Conservation (phyloP, 805 yeast species). For the Saccharomycopsis selenospora region DNA sequence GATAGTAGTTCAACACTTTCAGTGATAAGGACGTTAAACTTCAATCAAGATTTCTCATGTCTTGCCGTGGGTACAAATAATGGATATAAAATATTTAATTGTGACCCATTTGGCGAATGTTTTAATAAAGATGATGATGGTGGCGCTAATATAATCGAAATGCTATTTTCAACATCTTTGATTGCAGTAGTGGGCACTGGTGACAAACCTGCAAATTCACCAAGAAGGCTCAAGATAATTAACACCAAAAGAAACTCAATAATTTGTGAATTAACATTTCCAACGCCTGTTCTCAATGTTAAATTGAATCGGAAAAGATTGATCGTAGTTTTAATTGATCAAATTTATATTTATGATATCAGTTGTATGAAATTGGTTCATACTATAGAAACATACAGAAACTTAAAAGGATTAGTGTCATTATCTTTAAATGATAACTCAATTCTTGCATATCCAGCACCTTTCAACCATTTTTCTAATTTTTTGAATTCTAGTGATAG, state of each 20-base stretch:
- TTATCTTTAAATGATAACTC: conserved; percentile 39
- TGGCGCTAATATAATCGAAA: conserved; percentile 61
- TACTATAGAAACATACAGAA: conserved; percentile 53
- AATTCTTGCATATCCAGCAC: conserved; percentile 49
- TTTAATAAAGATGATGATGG: conserved; percentile 40
- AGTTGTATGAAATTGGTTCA: conserved; percentile 79
- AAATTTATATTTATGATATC: conserved; percentile 82
- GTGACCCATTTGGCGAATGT: conserved; percentile 80
- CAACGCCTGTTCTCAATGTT: conserved; percentile 64
- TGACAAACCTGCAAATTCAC: conserved; percentile 50
- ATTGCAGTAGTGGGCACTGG: conserved; percentile 79
- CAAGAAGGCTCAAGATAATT: conserved; percentile 55
- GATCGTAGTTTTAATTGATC: conserved; percentile 70
- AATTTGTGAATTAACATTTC: conserved; percentile 86
- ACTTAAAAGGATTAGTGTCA: conserved; percentile 30
- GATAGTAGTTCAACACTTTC: background rate
- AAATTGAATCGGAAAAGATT: conserved; percentile 77
- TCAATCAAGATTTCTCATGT: conserved; percentile 88
- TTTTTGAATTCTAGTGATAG: conserved; percentile 1
- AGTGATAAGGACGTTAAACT: conserved; percentile 45
- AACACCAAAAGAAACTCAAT: conserved; percentile 63
- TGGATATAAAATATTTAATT: conserved; percentile 71
- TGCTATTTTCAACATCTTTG: conserved; percentile 84
- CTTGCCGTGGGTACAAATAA: conserved; percentile 63
- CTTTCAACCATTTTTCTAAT: conserved; percentile 21